Evolutionary conservation across 2,329 filamentous ascomycete species (phyloP).

Genomic region (Phaeosphaeriaceae sp.): DNA sequence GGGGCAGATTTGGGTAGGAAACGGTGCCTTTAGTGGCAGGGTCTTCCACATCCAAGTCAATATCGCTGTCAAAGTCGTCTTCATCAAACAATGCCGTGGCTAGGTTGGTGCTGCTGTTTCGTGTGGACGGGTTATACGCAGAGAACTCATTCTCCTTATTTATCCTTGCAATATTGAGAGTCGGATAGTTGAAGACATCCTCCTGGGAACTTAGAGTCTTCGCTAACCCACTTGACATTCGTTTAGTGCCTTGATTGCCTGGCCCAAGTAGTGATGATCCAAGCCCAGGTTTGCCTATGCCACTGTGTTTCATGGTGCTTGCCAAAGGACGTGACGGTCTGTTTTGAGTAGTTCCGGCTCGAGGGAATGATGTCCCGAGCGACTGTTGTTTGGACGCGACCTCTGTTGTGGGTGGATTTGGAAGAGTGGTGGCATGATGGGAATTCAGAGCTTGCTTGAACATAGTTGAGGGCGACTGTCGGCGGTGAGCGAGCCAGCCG

Average conservation of each 20-base stretch:
- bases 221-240: conserved; percentile 54
- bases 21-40: conserved; percentile 57
- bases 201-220: conserved; percentile 51
- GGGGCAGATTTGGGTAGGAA: conserved; percentile 50
- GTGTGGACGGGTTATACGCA: conserved; percentile 17
- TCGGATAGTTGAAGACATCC: conserved; percentile 37
- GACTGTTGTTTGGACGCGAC: conserved; percentile 36
- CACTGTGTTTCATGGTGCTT: conserved; percentile 43
- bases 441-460: conserved; percentile 50
- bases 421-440: conserved; percentile 42
- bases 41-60: conserved; percentile 73
- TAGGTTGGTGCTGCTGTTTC: conserved; percentile 28
- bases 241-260: conserved; percentile 49
- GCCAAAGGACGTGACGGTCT: conserved; percentile 39
- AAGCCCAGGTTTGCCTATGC: conserved; percentile 9
- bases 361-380: conserved; percentile 49
- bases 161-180: conserved; percentile 31
- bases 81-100: conserved; percentile 63
- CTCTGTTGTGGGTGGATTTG: conserved; percentile 26
- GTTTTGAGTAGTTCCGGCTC: conserved; percentile 41
- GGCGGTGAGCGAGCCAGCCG: conserved; percentile 24
- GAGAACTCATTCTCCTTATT: conserved; percentile 35
- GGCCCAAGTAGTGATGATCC: conserved; percentile 8
- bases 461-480: conserved; percentile 39
- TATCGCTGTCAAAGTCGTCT: conserved; percentile 87